phyloP scores from a whole-genome alignment of 2,329 filamentous ascomycete species.

The Setomelanomma holmii region DNA sequence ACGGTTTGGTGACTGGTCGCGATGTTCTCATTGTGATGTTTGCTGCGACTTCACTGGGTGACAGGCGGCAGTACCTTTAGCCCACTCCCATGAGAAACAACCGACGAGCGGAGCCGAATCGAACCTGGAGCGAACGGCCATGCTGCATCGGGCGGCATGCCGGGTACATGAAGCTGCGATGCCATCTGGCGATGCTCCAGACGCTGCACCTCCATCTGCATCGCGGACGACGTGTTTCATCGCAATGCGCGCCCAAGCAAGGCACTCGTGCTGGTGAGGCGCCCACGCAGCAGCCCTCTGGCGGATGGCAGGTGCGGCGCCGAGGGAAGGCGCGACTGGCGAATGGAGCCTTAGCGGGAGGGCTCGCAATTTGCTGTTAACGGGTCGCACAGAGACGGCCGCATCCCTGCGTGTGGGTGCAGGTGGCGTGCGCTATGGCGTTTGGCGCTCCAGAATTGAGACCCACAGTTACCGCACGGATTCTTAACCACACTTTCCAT shows the following conservation, averaged over 20 bases:
- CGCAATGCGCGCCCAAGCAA: background rate
- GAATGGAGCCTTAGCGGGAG: slow-evolving; percentile 4
- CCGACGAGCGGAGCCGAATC: slow-evolving; percentile 27
- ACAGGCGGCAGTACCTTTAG: slow-evolving; percentile 22
- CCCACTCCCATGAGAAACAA: slow-evolving; percentile 20
- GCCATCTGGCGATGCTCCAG: background rate
- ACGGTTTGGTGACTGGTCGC: background rate
- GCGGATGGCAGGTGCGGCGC: slow-evolving; percentile 1
- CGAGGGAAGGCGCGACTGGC: slow-evolving; percentile 5
- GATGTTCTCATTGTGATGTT: no score
- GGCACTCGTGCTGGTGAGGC: slow-evolving; percentile 8
- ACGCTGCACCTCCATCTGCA: background rate
- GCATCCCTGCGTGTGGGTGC: slow-evolving; percentile 12
- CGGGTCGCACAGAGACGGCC: slow-evolving; percentile 17
- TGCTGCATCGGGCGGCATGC: slow-evolving; percentile 26
- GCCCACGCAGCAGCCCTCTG: background rate
- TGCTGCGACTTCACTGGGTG: slow-evolving; percentile 10
- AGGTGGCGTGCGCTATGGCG: slow-evolving; percentile 13
- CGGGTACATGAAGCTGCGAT: background rate
- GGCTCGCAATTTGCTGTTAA: slow-evolving; percentile 28
- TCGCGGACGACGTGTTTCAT: slow-evolving; percentile 8
- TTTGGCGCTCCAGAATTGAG: slow-evolving; percentile 5
- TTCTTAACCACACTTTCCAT: slow-evolving; percentile 8
- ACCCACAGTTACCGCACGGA: slow-evolving; percentile 4
- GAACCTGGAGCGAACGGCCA: slow-evolving; percentile 32